A percentile compares a stretch with the other conserved stretches of the same genome.
These are phyloP conservation scores for Nidula microcarpa DNA, from an alignment of 768 basidiomycete species.

Conservation along the genomic window DNA sequence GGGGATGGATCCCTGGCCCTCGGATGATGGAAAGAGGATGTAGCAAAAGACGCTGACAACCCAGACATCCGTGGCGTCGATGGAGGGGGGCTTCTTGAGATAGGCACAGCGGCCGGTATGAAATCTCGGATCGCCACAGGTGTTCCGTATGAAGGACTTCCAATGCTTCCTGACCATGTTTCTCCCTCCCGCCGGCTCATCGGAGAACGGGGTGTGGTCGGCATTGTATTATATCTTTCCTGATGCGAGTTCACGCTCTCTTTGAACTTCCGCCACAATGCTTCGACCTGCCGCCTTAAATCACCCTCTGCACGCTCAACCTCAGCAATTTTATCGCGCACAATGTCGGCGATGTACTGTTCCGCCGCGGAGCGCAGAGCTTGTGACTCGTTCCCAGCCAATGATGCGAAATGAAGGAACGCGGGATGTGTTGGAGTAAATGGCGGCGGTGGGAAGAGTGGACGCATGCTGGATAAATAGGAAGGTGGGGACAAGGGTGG, in stretches of 20 bases:
- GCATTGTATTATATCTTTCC: constrained; percentile 18
- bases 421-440: constrained; percentile 74
- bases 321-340: constrained; percentile 51
- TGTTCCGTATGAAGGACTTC: constrained; percentile 20
- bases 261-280: constrained; percentile 59
- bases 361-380: constrained; percentile 55
- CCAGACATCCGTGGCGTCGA: constrained; percentile 48
- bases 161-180: neutral
- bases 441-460: constrained; percentile 72
- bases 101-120: constrained; percentile 43
- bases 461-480: constrained; percentile 51
- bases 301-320: constrained; percentile 52
- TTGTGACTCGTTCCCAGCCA: constrained; percentile 55
- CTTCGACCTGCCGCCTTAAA: constrained; percentile 55
- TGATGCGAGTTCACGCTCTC: constrained; percentile 42
- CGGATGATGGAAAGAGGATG: constrained; percentile 54
- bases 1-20: constrained; percentile 19
- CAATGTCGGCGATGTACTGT: constrained; percentile 48
- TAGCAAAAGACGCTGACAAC: constrained; percentile 68
- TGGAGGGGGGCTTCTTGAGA: constrained; percentile 30
- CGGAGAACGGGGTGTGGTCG: constrained; percentile 7
- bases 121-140: constrained; percentile 51
- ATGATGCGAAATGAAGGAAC: constrained; percentile 59
- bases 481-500: constrained; percentile 22
- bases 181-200: constrained; percentile 9